Base-by-base conservation (phyloP, 257 asterid species). In the Solanum tacnaense region DNA sequence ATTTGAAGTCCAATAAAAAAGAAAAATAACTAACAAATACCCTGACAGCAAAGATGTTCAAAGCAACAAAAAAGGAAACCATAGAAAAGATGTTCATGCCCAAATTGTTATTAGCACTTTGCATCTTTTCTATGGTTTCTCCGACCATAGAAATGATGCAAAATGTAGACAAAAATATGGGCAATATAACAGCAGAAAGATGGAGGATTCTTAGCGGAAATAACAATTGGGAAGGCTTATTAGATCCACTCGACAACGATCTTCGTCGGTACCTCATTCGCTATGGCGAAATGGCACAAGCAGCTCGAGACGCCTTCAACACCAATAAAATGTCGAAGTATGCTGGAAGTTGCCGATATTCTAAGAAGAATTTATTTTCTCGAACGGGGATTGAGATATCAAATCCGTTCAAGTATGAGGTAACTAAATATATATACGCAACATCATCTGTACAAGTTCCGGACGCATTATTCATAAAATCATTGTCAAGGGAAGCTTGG, bases 201-300 rank as follows among this genome's bases (percentile, higher is more conserved):
- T 94, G 98, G 98, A 91, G 81, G 39, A 6, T 60, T 44, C 94
- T 93, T 2, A 91, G 94, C 52, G 98, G 96, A 32, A 75, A 86
- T 73, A 88, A 87, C 13, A 88, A 90, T 44, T 94, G 98, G 98
- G 84, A 87, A 20, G 56, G 88, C 84, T 91, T 93, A 76, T 68
- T 93, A 74, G 86, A 89, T 36, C 98, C 98, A 23, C 90, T 94
- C 1, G 96, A 94, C 90, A n/a, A 10, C 60, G 98, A 94, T 81
- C 93, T 93, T 23, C 91, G 93, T 10, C 84, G 62, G 13, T 93
- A 94, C 89, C 20, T 93, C 4, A 72, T 93, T 65, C 93, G 92
- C 73, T 93, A 93, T 32, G 96, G 94, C 0, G 90, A 89, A 25
- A 92, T 90, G 92, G 92, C 98, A 83, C 94, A 93, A 84, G 96